A percentile compares a stretch with the other conserved stretches of the same genome.
These are phyloP conservation scores for Phyllosticta paracitricarpa DNA, from an alignment of 2,329 filamentous ascomycete species.

Conservation along the genomic window DNA sequence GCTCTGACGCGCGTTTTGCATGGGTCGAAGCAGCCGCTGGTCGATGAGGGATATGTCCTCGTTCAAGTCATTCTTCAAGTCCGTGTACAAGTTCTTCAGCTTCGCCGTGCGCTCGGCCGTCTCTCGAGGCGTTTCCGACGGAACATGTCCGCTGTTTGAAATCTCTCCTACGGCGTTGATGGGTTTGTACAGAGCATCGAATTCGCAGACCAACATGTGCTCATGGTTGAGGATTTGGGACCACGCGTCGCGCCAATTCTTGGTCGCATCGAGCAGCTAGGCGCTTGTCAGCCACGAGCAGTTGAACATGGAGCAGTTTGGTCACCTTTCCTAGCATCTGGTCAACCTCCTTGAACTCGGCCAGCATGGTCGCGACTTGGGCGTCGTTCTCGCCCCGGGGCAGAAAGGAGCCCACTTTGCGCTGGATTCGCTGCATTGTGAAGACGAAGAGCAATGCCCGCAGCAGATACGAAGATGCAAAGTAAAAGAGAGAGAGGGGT, in stretches of 20 bases:
- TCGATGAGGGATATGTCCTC: constrained; percentile 65
- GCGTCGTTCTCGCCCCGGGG: constrained; percentile 65
- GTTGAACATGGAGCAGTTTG: constrained; percentile 8
- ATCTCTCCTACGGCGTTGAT: constrained; percentile 56
- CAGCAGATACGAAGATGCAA: background rate
- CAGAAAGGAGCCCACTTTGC: constrained; percentile 63
- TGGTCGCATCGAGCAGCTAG: constrained; percentile 66
- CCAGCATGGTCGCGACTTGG: constrained; percentile 63
- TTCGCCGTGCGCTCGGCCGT: constrained; percentile 54
- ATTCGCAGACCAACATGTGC: constrained; percentile 54
- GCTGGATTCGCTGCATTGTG: constrained; percentile 61
- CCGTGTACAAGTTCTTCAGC: constrained; percentile 57
- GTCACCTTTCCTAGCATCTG: constrained; percentile 60
- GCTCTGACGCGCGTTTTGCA: constrained; percentile 56
- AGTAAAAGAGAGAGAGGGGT: background rate
- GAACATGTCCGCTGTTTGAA: constrained; percentile 37
- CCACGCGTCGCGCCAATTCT: constrained; percentile 72
- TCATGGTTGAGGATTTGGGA: constrained; percentile 60
- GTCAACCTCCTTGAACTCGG: constrained; percentile 73
- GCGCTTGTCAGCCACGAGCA: background rate
- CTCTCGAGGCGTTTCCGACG: constrained; percentile 50
- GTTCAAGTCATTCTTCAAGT: constrained; percentile 60
- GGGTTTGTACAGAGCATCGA: constrained; percentile 65
- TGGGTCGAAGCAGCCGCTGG: constrained; percentile 57
- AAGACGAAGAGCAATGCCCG: constrained; percentile 2